Evolutionary conservation across 129 eudicot genomes (phyloP), one percentile per base, ranked within the genome.

Genomic region (Heracleum sosnowskyi): DNA sequence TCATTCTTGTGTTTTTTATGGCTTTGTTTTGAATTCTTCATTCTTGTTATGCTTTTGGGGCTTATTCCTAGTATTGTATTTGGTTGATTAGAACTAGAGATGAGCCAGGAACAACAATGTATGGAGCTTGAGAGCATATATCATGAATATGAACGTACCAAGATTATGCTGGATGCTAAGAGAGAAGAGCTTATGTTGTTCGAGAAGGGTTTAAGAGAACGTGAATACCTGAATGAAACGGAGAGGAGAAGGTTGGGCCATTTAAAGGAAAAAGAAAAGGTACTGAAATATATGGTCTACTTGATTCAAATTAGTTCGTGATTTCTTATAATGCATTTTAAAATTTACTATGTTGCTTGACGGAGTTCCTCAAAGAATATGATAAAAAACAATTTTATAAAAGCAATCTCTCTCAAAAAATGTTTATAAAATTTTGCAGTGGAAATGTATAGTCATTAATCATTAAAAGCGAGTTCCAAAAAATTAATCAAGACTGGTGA

Each of bases 181-280:
- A 78, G 76, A 79, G 44, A 75, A 62, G 74, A 81, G 57, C 80
- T 86, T n/a, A 47, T 68, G 70, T 34, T 41, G 28, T 79, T 74
- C 69, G 93, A 87, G 87, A 71, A 57, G 77, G 71, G 78, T 64
- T 81, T 91, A 33, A 46, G 35, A 76, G 79, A 78, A 68, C 91
- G 90, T 74, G 88, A 86, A 82, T 86, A 85, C 60, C 80, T 69
- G 33, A 87, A 89, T 66, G 86, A 87, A 71, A 81, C 41, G 73
- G 95, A 92, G 86, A 80, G 83, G 84, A 81, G 77, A 71, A 86
- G 86, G 78, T 87, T 92, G 69, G 84, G 86, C 10, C 20, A 42
- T 26, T 83, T 83, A 76, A 92, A 86, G 85, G 78, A 76, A 74
- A 84, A 81, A 95, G 80, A 76, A 74, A 84, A 79, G 97, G 95